A percentile compares a stretch with the other conserved stretches of the same genome.
These are phyloP conservation scores for Penicillium italicum DNA, from an alignment of 2,329 filamentous ascomycete genomes.

Conservation along the genomic window DNA sequence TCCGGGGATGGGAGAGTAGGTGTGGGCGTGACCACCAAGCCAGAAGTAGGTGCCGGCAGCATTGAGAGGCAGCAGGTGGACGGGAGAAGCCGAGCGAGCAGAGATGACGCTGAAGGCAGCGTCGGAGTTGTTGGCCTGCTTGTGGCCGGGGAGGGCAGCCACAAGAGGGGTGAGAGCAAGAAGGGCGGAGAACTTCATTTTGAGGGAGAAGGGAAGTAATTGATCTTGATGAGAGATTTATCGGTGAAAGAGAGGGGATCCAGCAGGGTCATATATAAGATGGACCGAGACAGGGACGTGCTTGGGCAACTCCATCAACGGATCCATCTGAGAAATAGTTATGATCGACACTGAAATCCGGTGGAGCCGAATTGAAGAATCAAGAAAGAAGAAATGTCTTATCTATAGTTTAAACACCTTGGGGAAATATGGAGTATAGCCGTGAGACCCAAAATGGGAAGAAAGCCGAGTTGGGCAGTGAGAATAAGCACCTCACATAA, in stretches of 20 bases:
- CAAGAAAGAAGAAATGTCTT: neutral
- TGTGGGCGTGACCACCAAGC: slow-evolving; percentile 45
- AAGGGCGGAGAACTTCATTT: slow-evolving; percentile 28
- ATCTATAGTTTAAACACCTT: neutral
- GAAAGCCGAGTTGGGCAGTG: neutral
- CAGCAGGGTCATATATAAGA: neutral
- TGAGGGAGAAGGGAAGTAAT: slow-evolving; percentile 6
- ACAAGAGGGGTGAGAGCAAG: slow-evolving; percentile 25
- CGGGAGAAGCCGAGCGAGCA: slow-evolving; percentile 44
- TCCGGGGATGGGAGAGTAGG: slow-evolving; percentile 46
- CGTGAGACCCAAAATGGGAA: neutral
- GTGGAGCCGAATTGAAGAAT: neutral
- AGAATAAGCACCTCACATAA: neutral
- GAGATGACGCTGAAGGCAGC: slow-evolving; percentile 43
- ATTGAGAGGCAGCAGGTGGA: slow-evolving; percentile 47
- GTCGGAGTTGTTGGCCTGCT: slow-evolving; percentile 9
- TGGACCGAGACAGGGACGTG: neutral
- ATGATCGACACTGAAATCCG: slow-evolving; percentile 3
- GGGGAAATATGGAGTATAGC: neutral
- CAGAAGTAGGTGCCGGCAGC: slow-evolving; percentile 48
- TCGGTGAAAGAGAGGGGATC: neutral
- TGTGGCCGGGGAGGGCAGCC: slow-evolving; percentile 21
- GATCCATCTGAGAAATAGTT: neutral
- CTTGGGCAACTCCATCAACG: neutral
- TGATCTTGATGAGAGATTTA: neutral